Evolutionary conservation across 2,329 filamentous ascomycete species (phyloP).

Genomic region (Colletotrichum neosansevieriae): DNA sequence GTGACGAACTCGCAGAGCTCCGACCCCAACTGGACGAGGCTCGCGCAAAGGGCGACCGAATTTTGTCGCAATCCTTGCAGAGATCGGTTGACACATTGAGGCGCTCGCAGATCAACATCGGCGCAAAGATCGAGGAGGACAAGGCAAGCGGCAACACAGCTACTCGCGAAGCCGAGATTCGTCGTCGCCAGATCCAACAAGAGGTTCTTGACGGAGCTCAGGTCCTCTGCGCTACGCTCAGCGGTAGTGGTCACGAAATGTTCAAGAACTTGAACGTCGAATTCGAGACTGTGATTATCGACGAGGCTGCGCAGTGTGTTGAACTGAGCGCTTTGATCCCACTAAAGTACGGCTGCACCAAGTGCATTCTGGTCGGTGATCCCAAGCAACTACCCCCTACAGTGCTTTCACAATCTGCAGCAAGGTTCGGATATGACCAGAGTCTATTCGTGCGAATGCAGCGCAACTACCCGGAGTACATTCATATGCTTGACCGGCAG

Average conservation of each 20-base stretch:
- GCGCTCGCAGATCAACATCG: conserved; percentile 78
- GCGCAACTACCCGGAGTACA: conserved; percentile 85
- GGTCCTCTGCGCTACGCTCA: conserved; percentile 94
- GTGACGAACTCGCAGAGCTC: conserved; percentile 78
- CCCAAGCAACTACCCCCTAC: conserved; percentile 97
- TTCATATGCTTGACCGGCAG: conserved; percentile 96
- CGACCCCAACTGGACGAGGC: conserved; percentile 78
- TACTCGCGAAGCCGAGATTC: conserved; percentile 87
- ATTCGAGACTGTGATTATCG: conserved; percentile 98
- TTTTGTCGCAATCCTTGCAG: conserved; percentile 68
- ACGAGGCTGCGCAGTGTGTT: conserved; percentile 98
- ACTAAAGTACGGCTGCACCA: conserved; percentile 95
- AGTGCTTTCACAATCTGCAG: conserved; percentile 92
- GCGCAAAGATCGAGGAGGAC: conserved; percentile 85
- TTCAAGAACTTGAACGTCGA: conserved; percentile 95
- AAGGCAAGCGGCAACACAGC: conserved; percentile 88
- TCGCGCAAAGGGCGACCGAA: conserved; percentile 58
- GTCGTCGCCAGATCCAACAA: conserved; percentile 86
- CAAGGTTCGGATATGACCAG: conserved; percentile 94
- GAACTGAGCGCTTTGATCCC: conserved; percentile 97
- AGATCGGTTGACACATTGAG: conserved; percentile 84
- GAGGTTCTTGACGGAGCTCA: conserved; percentile 91
- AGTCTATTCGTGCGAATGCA: conserved; percentile 99
- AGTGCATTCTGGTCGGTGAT: conserved; percentile 97
- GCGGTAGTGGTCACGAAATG: conserved; percentile 96